Conservation (phyloP, 306 rosid species). For the Hylodesmum podocarpum region DNA sequence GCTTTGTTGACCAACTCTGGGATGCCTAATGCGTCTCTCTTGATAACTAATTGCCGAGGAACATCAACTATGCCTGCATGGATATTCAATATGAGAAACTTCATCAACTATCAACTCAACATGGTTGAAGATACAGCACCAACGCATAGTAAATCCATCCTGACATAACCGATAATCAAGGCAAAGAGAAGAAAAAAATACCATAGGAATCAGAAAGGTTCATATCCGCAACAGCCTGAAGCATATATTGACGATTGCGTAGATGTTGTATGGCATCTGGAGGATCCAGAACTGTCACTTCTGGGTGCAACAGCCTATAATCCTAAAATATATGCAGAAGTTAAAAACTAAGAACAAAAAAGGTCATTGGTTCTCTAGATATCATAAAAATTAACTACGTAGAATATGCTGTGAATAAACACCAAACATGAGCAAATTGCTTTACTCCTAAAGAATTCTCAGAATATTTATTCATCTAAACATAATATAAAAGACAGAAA, state of each 20-base stretch:
- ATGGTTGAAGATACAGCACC: background rate
- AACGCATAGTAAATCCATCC: background rate
- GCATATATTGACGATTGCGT: constrained; percentile 88
- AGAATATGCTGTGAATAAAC: background rate
- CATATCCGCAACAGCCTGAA: constrained; percentile 94
- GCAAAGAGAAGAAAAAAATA: constrained; percentile 24
- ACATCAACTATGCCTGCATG: constrained; percentile 73
- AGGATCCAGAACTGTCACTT: constrained; percentile 93
- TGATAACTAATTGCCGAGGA: constrained; percentile 82
- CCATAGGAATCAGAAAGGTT: constrained; percentile 72
- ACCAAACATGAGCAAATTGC: background rate
- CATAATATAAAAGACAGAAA: background rate
- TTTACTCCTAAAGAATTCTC: background rate
- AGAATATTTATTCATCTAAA: background rate
- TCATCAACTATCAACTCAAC: constrained; percentile 10
- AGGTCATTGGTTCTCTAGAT: background rate
- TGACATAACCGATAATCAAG: constrained; percentile 23
- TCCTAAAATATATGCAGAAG: constrained; percentile 53
- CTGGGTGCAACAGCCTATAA: constrained; percentile 79
- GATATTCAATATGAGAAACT: background rate
- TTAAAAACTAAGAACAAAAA: constrained; percentile 11
- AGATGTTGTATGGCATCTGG: constrained; percentile 89
- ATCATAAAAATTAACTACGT: background rate
- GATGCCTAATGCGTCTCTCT: constrained; percentile 80
- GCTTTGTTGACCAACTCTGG: constrained; percentile 66